These are phyloP conservation scores for Carex scoparia DNA, from an alignment of 176 grass and related monocot species.

Conservation along the genomic window DNA sequence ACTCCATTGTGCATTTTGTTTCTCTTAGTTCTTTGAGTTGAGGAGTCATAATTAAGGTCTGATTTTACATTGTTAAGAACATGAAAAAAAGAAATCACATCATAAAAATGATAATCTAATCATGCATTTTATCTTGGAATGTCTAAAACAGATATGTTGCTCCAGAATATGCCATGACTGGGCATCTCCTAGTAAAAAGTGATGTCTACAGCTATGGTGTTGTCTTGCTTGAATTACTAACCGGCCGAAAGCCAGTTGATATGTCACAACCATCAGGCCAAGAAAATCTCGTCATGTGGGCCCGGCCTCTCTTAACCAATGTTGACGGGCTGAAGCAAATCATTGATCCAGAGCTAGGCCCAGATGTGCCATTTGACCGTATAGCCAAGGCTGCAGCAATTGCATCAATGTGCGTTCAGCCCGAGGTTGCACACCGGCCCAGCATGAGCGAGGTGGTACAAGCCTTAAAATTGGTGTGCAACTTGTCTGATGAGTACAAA, in stretches of 20 bases:
- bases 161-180: conserved; percentile 96
- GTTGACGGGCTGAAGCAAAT: conserved; percentile 52
- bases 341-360: conserved; percentile 60
- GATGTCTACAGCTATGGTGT: conserved; percentile 98
- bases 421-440: conserved; percentile 88
- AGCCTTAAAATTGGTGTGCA: conserved; percentile 87
- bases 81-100: background rate
- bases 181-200: conserved; percentile 95
- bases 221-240: conserved; percentile 93
- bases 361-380: conserved; percentile 51
- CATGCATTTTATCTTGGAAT: background rate
- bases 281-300: conserved; percentile 95
- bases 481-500: conserved; percentile 52
- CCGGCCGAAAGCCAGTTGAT: conserved; percentile 90
- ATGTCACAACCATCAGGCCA: conserved; percentile 69
- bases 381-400: conserved; percentile 85
- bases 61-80: no score
- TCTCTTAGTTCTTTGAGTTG: background rate
- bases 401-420: conserved; percentile 93
- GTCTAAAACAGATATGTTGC: conserved; percentile 61
- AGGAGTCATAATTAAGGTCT: no score
- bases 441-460: conserved; percentile 96
- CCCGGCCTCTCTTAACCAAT: conserved; percentile 81
- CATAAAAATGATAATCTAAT: background rate
- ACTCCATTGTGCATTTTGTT: background rate